A percentile compares a stretch with the other conserved stretches of the same genome.
phyloP scores from a whole-genome alignment of 371 early-diverging fungal genomes.

The Polyrhizophydium stewartii region DNA sequence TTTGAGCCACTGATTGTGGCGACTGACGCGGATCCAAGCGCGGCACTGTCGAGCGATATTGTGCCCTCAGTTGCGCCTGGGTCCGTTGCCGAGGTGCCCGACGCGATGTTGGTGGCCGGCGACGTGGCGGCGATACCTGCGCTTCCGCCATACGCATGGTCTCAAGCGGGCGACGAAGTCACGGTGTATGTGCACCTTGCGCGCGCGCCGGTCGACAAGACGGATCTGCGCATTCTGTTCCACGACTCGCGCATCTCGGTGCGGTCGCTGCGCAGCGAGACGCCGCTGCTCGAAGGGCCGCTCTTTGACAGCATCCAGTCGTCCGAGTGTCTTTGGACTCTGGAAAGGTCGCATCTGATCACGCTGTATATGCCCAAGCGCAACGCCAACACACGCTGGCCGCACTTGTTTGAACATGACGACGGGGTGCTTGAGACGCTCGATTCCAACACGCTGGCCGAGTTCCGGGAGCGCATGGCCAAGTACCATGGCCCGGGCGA shows the following conservation, averaged over 20 bases:
- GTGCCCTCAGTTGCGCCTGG: no score
- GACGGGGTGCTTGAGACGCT: constrained; percentile 73
- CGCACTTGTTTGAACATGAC: constrained; percentile 65
- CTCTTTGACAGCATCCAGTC: constrained; percentile 50
- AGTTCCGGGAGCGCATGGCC: constrained; percentile 54
- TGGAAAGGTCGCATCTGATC: constrained; percentile 54
- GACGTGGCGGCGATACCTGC: not conserved
- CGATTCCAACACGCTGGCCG: constrained; percentile 55
- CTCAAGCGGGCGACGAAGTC: constrained; percentile 63
- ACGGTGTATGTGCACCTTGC: constrained; percentile 61
- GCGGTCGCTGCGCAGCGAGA: constrained; percentile 25
- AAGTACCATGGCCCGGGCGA: constrained; percentile 52
- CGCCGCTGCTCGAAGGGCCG: constrained; percentile 9
- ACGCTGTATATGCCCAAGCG: constrained; percentile 65
- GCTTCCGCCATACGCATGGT: constrained; percentile 52
- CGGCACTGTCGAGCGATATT: no score
- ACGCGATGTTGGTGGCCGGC: not conserved
- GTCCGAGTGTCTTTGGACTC: constrained; percentile 69
- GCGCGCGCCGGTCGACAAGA: constrained; percentile 35
- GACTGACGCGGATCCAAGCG: not conserved
- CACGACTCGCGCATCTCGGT: constrained; percentile 40
- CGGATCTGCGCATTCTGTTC: constrained; percentile 56
- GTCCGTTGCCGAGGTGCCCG: not conserved
- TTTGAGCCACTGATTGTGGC: not conserved
- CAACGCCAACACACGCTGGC: constrained; percentile 67